A percentile compares a stretch with the other conserved stretches of the same genome.
phyloP scores from a whole-genome alignment of 805 yeast species.

The Vanderwaltozyma yarrowii region DNA sequence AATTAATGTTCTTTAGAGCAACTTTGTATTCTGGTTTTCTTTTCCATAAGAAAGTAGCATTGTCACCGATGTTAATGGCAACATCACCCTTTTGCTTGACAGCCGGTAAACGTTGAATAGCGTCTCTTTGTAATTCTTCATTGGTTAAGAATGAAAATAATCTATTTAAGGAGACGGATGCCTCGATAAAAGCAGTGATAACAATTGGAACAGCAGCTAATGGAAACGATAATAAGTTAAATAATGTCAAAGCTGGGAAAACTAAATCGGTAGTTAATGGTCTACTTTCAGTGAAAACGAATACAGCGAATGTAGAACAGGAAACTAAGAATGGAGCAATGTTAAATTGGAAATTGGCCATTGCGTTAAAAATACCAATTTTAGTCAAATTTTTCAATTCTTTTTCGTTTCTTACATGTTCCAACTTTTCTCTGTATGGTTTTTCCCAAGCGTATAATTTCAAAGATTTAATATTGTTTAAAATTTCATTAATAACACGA shows the following conservation, averaged over 20 bases:
- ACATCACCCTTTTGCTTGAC: conserved; percentile 53
- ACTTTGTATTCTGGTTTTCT: conserved; percentile 60
- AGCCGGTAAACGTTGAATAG: conserved; percentile 37
- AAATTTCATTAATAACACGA: conserved; percentile 74
- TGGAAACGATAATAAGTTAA: conserved; percentile 85
- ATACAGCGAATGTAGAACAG: conserved; percentile 79
- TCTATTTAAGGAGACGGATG: conserved; percentile 74
- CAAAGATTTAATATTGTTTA: conserved; percentile 84
- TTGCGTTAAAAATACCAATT: conserved; percentile 64
- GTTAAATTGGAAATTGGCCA: conserved; percentile 67
- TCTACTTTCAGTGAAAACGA: conserved; percentile 44
- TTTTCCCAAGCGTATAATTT: conserved; percentile 94
- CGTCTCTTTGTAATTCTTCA: conserved; percentile 75
- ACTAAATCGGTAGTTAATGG: conserved; percentile 86
- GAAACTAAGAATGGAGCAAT: conserved; percentile 86
- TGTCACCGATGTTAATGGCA: conserved; percentile 44
- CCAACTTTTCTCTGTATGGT: conserved; percentile 67
- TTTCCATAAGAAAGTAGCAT: conserved; percentile 73
- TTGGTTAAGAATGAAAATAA: conserved; percentile 61
- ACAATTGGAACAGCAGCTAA: conserved; percentile 88
- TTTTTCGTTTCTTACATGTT: conserved; percentile 76
- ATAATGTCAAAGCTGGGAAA: conserved; percentile 80
- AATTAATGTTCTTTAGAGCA: conserved; percentile 53
- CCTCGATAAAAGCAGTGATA: conserved; percentile 75
- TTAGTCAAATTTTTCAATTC: conserved; percentile 67